These are phyloP conservation scores for Fraxinus floribunda DNA, from an alignment of 305 asterid genomes.

Conservation along the genomic window DNA sequence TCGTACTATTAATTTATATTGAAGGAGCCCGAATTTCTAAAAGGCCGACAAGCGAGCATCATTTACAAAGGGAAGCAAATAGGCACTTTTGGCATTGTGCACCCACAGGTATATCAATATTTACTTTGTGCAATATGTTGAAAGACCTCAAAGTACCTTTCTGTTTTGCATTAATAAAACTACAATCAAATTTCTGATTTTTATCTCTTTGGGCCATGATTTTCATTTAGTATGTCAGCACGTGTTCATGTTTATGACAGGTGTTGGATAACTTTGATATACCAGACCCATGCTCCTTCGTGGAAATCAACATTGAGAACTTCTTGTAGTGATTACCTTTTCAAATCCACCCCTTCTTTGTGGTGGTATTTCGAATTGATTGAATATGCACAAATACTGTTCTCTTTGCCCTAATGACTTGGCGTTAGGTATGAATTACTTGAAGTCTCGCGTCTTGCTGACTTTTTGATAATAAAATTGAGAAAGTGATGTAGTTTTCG, in stretches of 20 bases:
- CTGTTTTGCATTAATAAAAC: not conserved
- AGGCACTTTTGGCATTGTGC: slow-evolving; percentile 83
- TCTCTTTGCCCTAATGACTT: not conserved
- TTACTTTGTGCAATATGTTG: not conserved
- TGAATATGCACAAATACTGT: not conserved
- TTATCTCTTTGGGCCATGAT: not conserved
- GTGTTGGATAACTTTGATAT: slow-evolving; percentile 47
- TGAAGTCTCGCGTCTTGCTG: not conserved
- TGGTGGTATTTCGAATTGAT: not conserved
- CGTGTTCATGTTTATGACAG: slow-evolving; percentile 24
- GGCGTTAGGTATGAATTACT: not conserved
- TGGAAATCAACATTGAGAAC: slow-evolving; percentile 42
- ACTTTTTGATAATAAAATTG: not conserved
- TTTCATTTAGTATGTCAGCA: not conserved
- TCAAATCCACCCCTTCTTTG: not conserved
- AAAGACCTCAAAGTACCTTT: not conserved
- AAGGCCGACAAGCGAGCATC: slow-evolving; percentile 71
- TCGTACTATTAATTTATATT: slow-evolving; percentile 6
- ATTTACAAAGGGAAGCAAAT: slow-evolving; percentile 59
- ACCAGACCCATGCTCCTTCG: slow-evolving; percentile 45
- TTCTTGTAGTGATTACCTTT: slow-evolving; percentile 9
- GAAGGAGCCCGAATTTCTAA: slow-evolving; percentile 84
- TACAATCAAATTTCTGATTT: not conserved
- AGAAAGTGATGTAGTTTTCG: not conserved
- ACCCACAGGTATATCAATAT: slow-evolving; percentile 66